phyloP scores from a whole-genome alignment of 2,329 filamentous ascomycete genomes.

The Cladorrhinum sp. region DNA sequence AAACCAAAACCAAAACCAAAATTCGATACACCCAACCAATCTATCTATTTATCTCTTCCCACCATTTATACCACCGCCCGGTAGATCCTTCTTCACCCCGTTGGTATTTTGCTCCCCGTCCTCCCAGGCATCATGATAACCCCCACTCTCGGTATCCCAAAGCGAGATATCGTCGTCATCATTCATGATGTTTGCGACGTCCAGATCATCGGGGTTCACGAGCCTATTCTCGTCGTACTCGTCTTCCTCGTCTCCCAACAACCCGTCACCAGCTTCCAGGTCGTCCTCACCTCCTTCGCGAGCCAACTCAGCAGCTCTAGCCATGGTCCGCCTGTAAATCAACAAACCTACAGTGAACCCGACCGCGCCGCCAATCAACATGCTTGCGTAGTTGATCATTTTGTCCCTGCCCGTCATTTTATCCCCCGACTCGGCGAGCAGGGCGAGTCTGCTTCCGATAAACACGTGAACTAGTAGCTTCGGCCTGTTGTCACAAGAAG shows the following conservation, averaged over 20 bases:
- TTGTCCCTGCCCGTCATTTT: conserved; percentile 79
- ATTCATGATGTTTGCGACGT: conserved; percentile 49
- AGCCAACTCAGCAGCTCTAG: conserved; percentile 57
- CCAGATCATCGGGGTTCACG: conserved; percentile 29
- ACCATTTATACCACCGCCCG: conserved; percentile 12
- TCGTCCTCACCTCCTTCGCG: conserved; percentile 42
- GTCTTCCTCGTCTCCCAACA: conserved; percentile 23
- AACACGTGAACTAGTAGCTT: conserved; percentile 92
- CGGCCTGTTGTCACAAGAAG: conserved; percentile 46
- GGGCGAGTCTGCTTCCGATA: conserved; percentile 78
- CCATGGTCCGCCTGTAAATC: conserved; percentile 74
- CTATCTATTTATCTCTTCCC: neutral
- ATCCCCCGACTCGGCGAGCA: conserved; percentile 77
- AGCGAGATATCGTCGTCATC: conserved; percentile 58
- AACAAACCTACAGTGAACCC: conserved; percentile 76
- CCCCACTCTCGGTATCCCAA: conserved; percentile 46
- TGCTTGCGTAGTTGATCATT: conserved; percentile 78
- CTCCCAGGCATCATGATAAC: conserved; percentile 29
- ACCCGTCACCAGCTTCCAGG: conserved; percentile 20
- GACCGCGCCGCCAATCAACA: conserved; percentile 66
- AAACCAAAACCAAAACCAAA: neutral
- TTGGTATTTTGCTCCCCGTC: conserved; percentile 25
- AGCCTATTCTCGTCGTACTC: conserved; percentile 42
- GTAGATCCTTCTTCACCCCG: conserved; percentile 15
- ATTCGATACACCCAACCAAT: neutral